phyloP scores from a whole-genome alignment of 2,329 filamentous ascomycete genomes.

The Calycina marina region DNA sequence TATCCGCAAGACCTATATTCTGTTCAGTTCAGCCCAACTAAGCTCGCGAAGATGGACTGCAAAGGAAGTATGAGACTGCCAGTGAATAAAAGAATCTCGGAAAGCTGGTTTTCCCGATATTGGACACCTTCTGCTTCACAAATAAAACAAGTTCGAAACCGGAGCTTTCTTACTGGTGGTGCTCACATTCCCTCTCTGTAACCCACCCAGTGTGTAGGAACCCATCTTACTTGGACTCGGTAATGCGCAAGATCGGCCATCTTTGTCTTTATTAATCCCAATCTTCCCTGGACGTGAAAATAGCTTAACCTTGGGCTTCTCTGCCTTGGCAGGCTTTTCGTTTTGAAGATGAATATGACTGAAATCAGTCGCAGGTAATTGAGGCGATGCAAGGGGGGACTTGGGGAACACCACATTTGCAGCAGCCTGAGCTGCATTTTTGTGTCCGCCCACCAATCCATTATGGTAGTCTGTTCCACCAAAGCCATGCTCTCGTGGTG shows the following conservation, averaged over 20 bases:
- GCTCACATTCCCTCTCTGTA: slow-evolving; percentile 54
- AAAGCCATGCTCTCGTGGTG: slow-evolving; percentile 41
- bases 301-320: slow-evolving; percentile 43
- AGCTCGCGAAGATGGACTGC: too few species aligned
- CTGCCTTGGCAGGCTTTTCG: background rate
- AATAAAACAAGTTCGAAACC: too few species aligned
- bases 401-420: slow-evolving; percentile 59
- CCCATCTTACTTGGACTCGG: slow-evolving; percentile 61
- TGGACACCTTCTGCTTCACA: too few species aligned
- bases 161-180: slow-evolving; percentile 45
- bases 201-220: slow-evolving; percentile 45
- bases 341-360: slow-evolving; percentile 8
- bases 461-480: slow-evolving; percentile 38
- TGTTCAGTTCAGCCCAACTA: too few species aligned
- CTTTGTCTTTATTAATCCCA: slow-evolving; percentile 47
- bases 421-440: slow-evolving; percentile 53
- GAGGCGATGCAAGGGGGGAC: slow-evolving; percentile 24
- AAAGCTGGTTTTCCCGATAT: too few species aligned
- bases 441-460: slow-evolving; percentile 44
- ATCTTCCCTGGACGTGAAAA: slow-evolving; percentile 69
- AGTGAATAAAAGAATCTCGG: too few species aligned
- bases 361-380: slow-evolving; percentile 24
- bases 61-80: too few species aligned
- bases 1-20: slow-evolving; percentile 37
- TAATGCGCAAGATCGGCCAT: slow-evolving; percentile 48